Conservation (phyloP, 495 filamentous ascomycete genomes). For the Aspergillus steynii region DNA sequence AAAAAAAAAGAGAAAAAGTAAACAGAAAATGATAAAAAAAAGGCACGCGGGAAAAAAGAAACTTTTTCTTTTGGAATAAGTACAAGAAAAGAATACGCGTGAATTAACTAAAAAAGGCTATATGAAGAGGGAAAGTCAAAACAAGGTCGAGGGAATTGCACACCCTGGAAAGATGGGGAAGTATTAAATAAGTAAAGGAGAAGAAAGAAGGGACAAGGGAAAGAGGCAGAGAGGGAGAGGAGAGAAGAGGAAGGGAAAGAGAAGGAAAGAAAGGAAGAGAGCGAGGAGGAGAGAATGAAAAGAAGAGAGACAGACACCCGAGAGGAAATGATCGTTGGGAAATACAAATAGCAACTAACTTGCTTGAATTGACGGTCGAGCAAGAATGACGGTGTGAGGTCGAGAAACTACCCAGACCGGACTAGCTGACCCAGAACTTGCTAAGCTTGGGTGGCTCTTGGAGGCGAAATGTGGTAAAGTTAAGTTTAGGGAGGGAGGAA, state of each 20-base stretch:
- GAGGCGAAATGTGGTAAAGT: slow-evolving; percentile 9
- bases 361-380: slow-evolving; percentile 6
- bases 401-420: slow-evolving; percentile 19
- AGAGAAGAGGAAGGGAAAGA: slow-evolving; percentile 14
- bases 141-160: slow-evolving; percentile 12
- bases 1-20: slow-evolving; percentile 1
- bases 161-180: slow-evolving; percentile 9
- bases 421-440: slow-evolving; percentile 23
- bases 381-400: slow-evolving; percentile 36
- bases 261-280: slow-evolving; percentile 15
- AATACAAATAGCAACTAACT: slow-evolving; percentile 20
- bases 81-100: slow-evolving; percentile 21
- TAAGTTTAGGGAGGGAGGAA: neutral
- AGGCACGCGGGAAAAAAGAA: neutral
- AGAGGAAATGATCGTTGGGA: slow-evolving; percentile 21
- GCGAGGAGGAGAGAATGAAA: neutral
- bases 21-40: slow-evolving; percentile 11
- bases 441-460: slow-evolving; percentile 19
- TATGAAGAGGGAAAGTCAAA: slow-evolving; percentile 13
- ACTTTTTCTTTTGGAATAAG: slow-evolving; percentile 13
- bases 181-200: slow-evolving; percentile 19
- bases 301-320: slow-evolving; percentile 10
- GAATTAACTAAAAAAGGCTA: slow-evolving; percentile 23
- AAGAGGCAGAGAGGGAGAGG: slow-evolving; percentile 15
- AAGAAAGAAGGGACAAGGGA: slow-evolving; percentile 17